Base-by-base conservation (phyloP, 2,329 filamentous ascomycete species). In the Hypoxylon sp. region DNA sequence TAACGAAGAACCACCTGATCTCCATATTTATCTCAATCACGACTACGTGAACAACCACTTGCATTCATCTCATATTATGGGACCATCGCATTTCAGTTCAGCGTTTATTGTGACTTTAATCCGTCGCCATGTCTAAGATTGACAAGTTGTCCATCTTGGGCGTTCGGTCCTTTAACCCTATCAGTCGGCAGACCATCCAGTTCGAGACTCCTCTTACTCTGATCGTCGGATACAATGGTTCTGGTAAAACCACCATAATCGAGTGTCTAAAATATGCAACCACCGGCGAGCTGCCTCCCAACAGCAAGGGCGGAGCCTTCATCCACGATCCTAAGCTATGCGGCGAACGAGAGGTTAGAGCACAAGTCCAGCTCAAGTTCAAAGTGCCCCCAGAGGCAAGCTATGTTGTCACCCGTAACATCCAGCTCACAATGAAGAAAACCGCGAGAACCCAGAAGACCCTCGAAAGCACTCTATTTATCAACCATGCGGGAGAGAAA, bases 211-310 rank as follows among this genome's bases (percentile, higher is more conserved):
- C 96, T 25, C 85, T 99, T 61, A 99, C 96, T 11, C 86, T 99
- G 67, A 99, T 99, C 72, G 96, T 99, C 63, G 96, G 96, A 63
- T 93, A 94, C 80, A 99, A 99, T 82, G 96, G 96, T 59, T 98
- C 95, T 0, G 96, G 96, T 67, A 99, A 99, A 82, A 99, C 96
- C 8, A 98, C 96, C 62, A 97, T 99, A 76, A 99, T 99, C 80
- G 96, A 99, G 80, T 97, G 94, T 78, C 91, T 99, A 75, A 97
- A 97, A 77, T 99, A 97, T 88, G 94, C 93, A 55, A 97, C 96
- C 16, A 97, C 94, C 6, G 96, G 96, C 61, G 92, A 96, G 74
- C 87, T 97, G 50, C 96, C 96, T 1, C 93, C 96, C 30, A 97
- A 97, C 82, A 94, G 90, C 82, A 91, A 90, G 72, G 91, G 91